Evolutionary conservation across 805 yeast species (phyloP), one percentile per base, ranked within the genome.

Genomic region (Cyberlindnera maritima): DNA sequence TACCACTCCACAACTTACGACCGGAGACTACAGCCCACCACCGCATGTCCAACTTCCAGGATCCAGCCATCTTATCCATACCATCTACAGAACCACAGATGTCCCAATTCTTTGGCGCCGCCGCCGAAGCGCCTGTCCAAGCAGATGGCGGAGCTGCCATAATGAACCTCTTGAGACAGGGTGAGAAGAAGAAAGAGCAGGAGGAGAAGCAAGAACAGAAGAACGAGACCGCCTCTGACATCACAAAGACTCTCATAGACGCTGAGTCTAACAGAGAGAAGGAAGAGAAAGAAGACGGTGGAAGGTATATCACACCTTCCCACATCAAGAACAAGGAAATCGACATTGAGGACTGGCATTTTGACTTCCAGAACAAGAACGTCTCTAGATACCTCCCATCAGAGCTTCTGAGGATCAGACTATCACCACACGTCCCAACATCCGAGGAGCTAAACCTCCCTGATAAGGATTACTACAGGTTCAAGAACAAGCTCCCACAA

Each of bases 161-260:
- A 41, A 47, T 58, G 34, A 55, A 53, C 43, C 51, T 60, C 28
- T 43, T 60, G 26, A 55, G 48, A 31, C 56, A 58, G 18, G 63
- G 62, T 14, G 62, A 58, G 40, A 45, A 31, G 41, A 55, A 57
- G 36, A 55, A 59, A 43, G 56, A 55, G 33, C 50, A 52, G 26
- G 59, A 59, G 39, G 61, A 55, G 44, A 36, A 52, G 18, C 48
- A 45, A 13, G 47, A 44, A n/a, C 43, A 37, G 36, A 40, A 23
- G 20, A 33, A 29, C 13, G 35, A 21, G 4, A n/a, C 46, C 15
- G 20, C 39, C 18, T 38, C 23, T 4, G 35, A 40, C 25, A 40
- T 26, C 36, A 7, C 36, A n/a, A 31, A 28, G 37, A 31, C 43
- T 10, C 36, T 35, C 15, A 14, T 28, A 6, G 29, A 35, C 14